Base-by-base conservation (phyloP, 352 stramenopile genomes). In the Globisporangium abappressorium region DNA sequence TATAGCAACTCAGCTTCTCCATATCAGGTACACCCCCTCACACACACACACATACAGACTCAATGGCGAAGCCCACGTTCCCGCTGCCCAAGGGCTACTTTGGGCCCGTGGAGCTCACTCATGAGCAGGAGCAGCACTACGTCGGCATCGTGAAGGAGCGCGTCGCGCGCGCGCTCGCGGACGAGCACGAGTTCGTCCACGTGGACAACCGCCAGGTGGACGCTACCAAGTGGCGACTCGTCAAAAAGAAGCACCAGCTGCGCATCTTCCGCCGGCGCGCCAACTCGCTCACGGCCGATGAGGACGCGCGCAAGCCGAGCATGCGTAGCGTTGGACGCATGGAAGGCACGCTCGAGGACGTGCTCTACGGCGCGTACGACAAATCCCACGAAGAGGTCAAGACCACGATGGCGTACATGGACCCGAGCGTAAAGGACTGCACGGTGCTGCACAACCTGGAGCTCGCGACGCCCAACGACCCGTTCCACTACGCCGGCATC, bases 331-430 rank as follows among this genome's bases (percentile, higher is more conserved):
- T 83, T 22, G 79, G 79, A 1, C 55, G 70, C 11, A 69, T 87
- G 15, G 67, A 80, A 26, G 81, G 81, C 14, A 71, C 79, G n/a
- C 72, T 89, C 30, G 76, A 87, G 41, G 71, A 84, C 59, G 38
- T 85, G 41, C 28, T 89, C 24, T 87, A 82, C 63, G 81, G 80
- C 2, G 64, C 61, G 46, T 74, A 83, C 71, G 75, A 71, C 60
- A 70, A 66, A 11, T 76, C 68, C 11, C 63, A 81, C 60, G 73
- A 80, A 1, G 76, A 82, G 33, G 65, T 74, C 49, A 70, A 82
- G 54, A 74, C 79, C 11, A 78, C 70, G 3, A 75, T 78, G 56
- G 60, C 67, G 33, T 84, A 65, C 53, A 59, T 73, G 41, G 66
- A 81, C 49, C 53, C 67, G 46, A 63, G 55, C 18, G 70, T 51